Evolutionary conservation across 2,329 filamentous ascomycete genomes (phyloP).

Genomic region (Aureobasidium subglaciale): DNA sequence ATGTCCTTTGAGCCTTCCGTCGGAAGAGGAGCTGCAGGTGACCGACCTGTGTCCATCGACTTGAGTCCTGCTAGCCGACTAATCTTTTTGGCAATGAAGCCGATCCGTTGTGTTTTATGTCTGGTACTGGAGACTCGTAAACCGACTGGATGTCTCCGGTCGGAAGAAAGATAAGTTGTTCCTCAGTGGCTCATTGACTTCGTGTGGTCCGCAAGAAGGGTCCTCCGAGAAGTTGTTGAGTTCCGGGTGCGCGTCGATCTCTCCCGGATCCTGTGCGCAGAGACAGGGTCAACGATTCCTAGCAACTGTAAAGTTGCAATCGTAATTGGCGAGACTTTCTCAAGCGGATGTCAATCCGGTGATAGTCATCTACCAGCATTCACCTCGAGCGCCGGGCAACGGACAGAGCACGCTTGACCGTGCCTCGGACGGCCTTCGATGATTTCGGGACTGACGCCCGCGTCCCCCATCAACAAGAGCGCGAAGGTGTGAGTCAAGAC

Average conservation of each 20-base stretch:
- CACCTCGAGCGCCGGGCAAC: background rate
- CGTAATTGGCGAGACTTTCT: background rate
- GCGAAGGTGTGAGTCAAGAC: background rate
- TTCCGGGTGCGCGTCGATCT: background rate
- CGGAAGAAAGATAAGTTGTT: background rate
- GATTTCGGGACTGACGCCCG: background rate
- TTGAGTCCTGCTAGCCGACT: background rate
- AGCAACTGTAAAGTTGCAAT: background rate
- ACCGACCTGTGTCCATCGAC: background rate
- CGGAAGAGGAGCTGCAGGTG: background rate
- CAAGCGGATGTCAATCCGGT: background rate
- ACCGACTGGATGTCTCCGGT: background rate
- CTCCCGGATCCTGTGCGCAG: background rate
- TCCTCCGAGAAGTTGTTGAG: slow-evolving; percentile 2
- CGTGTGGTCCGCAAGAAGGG: slow-evolving; percentile 2
- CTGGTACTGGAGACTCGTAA: background rate
- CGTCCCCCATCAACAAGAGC: background rate
- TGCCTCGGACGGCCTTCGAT: background rate
- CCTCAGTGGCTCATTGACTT: background rate
- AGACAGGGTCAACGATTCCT: background rate
- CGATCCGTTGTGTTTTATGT: background rate
- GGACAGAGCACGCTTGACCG: background rate
- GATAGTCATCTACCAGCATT: background rate
- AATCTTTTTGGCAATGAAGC: background rate
- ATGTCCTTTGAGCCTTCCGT: background rate